phyloP scores from a whole-genome alignment of 1,284 basidiomycete species.

The Ustilago xerochloae region DNA sequence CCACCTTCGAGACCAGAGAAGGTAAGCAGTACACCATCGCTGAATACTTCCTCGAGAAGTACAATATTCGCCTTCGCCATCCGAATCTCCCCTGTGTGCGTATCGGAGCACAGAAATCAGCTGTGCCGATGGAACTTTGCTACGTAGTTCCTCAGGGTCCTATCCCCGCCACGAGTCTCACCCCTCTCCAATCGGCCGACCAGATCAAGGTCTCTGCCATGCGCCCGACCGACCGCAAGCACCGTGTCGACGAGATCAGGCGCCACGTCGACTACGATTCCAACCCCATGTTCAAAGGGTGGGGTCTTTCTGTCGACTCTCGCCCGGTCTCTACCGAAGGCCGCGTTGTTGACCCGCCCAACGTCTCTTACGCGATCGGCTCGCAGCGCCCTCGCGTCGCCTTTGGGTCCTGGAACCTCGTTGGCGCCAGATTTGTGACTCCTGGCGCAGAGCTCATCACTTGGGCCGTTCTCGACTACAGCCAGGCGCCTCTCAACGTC shows the following conservation, averaged over 20 bases:
- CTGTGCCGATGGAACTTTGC: slow-evolving; percentile 53
- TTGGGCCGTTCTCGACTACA: slow-evolving; percentile 54
- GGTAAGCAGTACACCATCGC: slow-evolving; percentile 28
- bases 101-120: slow-evolving; percentile 29
- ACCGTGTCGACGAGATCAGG: slow-evolving; percentile 43
- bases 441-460: slow-evolving; percentile 31
- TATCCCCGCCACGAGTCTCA: slow-evolving; percentile 43
- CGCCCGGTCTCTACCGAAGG: slow-evolving; percentile 66
- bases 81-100: slow-evolving; percentile 49
- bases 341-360: slow-evolving; percentile 66
- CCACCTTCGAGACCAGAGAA: slow-evolving; percentile 29
- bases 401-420: slow-evolving; percentile 54
- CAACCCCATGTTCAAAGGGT: slow-evolving; percentile 52
- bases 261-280: slow-evolving; percentile 45
- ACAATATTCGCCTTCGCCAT: slow-evolving; percentile 40
- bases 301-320: slow-evolving; percentile 69
- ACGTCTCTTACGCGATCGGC: slow-evolving; percentile 49
- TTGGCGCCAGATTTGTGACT: slow-evolving; percentile 31
- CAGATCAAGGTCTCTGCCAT: slow-evolving; percentile 45
- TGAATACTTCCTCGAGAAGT: slow-evolving; percentile 47
- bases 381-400: slow-evolving; percentile 68
- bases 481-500: neutral
- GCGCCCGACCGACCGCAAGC: slow-evolving; percentile 30
- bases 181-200: slow-evolving; percentile 33
- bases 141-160: slow-evolving; percentile 37